Percentiles rank a stretch among this genome's conserved stretches.
phyloP scores from a whole-genome alignment of 345 rosid genomes.

The Syzygium grande region DNA sequence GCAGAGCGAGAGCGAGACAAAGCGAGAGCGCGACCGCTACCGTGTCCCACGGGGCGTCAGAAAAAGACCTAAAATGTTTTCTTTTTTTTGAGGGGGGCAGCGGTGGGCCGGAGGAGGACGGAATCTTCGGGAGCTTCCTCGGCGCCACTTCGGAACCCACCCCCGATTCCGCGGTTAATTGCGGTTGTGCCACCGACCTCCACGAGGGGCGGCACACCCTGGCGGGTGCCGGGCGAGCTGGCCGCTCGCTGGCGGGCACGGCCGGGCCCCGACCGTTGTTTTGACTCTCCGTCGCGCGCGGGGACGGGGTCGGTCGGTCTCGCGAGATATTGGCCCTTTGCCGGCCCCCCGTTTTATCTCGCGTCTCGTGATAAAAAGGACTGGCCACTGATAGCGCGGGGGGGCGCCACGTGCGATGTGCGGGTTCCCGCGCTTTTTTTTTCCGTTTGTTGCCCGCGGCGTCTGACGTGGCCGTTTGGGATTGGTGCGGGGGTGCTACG shows the following conservation, averaged over 20 bases:
- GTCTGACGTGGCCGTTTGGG: neutral
- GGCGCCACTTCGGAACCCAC: neutral
- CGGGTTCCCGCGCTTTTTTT: neutral
- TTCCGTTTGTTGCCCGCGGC: neutral
- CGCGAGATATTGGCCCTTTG: neutral
- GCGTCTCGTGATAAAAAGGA: neutral
- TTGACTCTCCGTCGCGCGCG: no score
- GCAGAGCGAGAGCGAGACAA: neutral
- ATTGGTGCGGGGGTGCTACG: neutral
- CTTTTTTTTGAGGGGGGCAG: no score
- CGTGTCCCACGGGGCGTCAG: neutral
- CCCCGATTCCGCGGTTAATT: neutral
- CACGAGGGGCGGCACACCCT: neutral
- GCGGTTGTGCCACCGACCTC: neutral
- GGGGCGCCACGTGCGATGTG: neutral
- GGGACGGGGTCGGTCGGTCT: neutral
- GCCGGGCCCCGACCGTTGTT: neutral
- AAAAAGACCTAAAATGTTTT: neutral
- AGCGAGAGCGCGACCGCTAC: neutral
- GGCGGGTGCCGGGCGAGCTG: neutral
- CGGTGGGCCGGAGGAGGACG: neutral
- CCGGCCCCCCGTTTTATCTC: neutral
- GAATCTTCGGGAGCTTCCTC: neutral
- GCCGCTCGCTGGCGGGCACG: neutral
- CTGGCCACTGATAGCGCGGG: neutral